Evolutionary conservation across 1,139 yeast species (phyloP), one percentile per base, ranked within the genome.

Genomic region (Hanseniaspora uvarum): DNA sequence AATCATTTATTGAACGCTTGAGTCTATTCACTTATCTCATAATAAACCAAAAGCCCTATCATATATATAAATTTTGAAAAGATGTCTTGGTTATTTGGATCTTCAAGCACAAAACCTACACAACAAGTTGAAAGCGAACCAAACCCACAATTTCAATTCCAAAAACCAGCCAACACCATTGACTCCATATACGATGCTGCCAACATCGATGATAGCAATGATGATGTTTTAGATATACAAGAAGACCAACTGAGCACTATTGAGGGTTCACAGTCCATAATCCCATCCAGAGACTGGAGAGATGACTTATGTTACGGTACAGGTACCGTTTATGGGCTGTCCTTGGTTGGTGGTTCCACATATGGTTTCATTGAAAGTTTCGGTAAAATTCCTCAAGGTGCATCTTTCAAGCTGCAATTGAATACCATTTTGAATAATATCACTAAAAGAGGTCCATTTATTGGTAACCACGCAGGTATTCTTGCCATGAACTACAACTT

Each of bases 301-400:
- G 98, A 92, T 68, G 97, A 92, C 70, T 76, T 92, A 60, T 88
- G 96, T 77, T 92, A 94, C 70, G 98, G 98, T 62, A 86, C 98
- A 12, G 98, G 98, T 68, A 82, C 96, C 12, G 89, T 88, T 50
- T 92, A 92, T 68, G 75, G 92, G 62, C 63, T 84, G 46, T 95
- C 92, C 53, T 70, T 85, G 57, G 89, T 92, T 46, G 59, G 78
- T 54, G 98, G 98, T 69, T 98, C 98, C 58, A 72, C 82, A 16
- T 84, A 81, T 65, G 98, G 98, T 57, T 71, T 88, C 58, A 79
- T 80, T 59, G 96, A 89, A 70, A 97, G 97, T 58, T 65, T 92
- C 56, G 75, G 76, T 57, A 80, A 80, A 67, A 75, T 94, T 55
- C 92, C 95, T 24, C 76, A 80, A 46, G 75, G 79, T 57, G 81